Conservation (phyloP, 2,329 filamentous ascomycete genomes). For the Pseudocercospora cruenta region DNA sequence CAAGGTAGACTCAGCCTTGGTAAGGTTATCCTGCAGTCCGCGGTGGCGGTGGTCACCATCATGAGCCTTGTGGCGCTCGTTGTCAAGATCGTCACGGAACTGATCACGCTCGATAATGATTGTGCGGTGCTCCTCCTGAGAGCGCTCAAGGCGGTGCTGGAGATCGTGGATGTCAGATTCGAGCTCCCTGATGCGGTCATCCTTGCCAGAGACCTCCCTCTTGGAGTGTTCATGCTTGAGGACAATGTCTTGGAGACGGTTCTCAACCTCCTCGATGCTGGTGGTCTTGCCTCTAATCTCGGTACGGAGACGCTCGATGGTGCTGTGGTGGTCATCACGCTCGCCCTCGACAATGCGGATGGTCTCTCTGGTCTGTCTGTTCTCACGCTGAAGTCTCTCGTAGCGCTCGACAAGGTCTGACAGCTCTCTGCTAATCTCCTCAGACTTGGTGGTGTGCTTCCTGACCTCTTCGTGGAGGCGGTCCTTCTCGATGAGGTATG, state of each 20-base stretch:
- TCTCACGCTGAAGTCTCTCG: constrained; percentile 32
- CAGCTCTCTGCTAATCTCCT: constrained; percentile 33
- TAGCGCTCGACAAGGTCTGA: constrained; percentile 32
- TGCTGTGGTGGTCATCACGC: constrained; percentile 36
- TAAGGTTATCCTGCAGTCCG: constrained; percentile 29
- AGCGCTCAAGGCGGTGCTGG: constrained; percentile 30
- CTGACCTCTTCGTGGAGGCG: constrained; percentile 36
- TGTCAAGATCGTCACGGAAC: constrained; percentile 33
- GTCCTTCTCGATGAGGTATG: constrained; percentile 34
- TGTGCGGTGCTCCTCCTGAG: constrained; percentile 33
- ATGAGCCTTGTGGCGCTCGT: constrained; percentile 29
- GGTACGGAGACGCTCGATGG: constrained; percentile 33
- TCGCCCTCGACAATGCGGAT: constrained; percentile 35
- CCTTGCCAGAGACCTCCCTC: constrained; percentile 31
- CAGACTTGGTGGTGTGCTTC: constrained; percentile 28
- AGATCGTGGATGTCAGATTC: constrained; percentile 33
- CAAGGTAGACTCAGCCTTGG: constrained; percentile 30
- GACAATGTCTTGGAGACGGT: constrained; percentile 29
- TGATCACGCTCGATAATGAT: constrained; percentile 34
- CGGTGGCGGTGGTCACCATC: constrained; percentile 32
- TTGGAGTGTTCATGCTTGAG: constrained; percentile 32
- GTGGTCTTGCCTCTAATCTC: constrained; percentile 34
- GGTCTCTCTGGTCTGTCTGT: constrained; percentile 32
- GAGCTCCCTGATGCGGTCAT: constrained; percentile 32
- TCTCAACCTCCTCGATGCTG: constrained; percentile 31